Conservation (phyloP, 106 monocot species). For the Allium cepa region DNA sequence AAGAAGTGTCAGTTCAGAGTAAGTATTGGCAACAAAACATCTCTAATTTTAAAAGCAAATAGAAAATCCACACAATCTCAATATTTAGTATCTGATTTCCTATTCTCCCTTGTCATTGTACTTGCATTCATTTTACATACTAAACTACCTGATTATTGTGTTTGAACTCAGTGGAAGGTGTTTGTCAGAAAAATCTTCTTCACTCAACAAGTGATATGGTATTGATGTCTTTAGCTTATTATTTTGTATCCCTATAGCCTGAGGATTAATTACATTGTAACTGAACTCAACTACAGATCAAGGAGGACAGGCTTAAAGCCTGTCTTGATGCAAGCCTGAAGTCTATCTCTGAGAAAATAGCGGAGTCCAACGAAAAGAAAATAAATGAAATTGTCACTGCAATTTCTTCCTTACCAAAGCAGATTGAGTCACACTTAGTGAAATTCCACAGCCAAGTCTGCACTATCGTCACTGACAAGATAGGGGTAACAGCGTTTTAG, state of each 20-base stretch:
- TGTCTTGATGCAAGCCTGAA: slow-evolving; percentile 58
- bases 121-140: not conserved
- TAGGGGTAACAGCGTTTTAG: slow-evolving; percentile 38
- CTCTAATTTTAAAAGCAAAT: not conserved
- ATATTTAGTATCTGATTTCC: not conserved
- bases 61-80: not conserved
- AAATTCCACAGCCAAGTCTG: slow-evolving; percentile 42
- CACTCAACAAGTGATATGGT: slow-evolving; percentile 18
- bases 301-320: slow-evolving; percentile 62
- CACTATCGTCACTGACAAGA: slow-evolving; percentile 37
- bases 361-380: slow-evolving; percentile 31
- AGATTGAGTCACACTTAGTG: slow-evolving; percentile 41
- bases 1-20: slow-evolving; percentile 77
- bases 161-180: slow-evolving; percentile 48
- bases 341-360: slow-evolving; percentile 32
- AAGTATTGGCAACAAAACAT: slow-evolving; percentile 17
- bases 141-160: not conserved
- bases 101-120: not conserved
- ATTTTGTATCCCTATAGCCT: not conserved
- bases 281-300: slow-evolving; percentile 35
- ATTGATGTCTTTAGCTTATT: not conserved
- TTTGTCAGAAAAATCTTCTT: slow-evolving; percentile 65
- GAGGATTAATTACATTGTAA: slow-evolving; percentile 12
- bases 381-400: slow-evolving; percentile 42
- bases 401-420: slow-evolving; percentile 46